Conservation (phyloP, 148 eudicot species). For the Heliamphora exappendiculata region DNA sequence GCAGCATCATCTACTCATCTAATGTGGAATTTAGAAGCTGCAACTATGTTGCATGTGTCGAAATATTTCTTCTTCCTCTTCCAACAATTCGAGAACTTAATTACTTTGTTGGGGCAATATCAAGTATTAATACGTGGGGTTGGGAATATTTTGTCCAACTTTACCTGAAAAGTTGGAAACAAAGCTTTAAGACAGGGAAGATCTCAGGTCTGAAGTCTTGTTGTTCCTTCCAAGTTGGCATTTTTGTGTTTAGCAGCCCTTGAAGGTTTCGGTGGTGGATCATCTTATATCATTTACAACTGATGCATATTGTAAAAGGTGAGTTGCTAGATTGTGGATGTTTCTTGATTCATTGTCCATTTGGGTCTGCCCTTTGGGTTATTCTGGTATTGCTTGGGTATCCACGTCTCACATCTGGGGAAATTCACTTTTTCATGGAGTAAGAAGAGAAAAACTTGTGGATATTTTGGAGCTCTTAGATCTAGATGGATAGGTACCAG, state of each 20-base stretch:
- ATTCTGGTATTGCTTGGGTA: too few species aligned
- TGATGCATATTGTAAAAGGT: constrained; percentile 33
- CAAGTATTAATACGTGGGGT: constrained; percentile 25
- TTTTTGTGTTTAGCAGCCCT: constrained; percentile 25
- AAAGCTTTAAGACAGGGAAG: constrained; percentile 26
- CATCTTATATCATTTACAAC: constrained; percentile 26
- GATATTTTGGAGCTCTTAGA: background rate
- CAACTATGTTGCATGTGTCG: background rate
- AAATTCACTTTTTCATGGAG: constrained; percentile 20
- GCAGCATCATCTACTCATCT: background rate
- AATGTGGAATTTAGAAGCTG: constrained; percentile 5
- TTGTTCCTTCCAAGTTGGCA: constrained; percentile 13
- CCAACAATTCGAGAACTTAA: constrained; percentile 23
- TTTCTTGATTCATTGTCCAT: constrained; percentile 32
- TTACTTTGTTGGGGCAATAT: constrained; percentile 29
- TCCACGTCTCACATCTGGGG: constrained; percentile 17
- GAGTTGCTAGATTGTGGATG: constrained; percentile 34
- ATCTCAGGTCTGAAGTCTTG: constrained; percentile 9
- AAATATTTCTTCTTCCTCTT: constrained; percentile 2
- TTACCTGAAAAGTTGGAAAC: constrained; percentile 29
- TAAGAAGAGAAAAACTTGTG: constrained; percentile 1
- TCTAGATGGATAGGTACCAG: background rate
- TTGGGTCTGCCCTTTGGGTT: constrained; percentile 10
- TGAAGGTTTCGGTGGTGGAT: constrained; percentile 18
- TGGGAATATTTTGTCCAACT: constrained; percentile 19